A percentile compares a stretch with the other conserved stretches of the same genome.
phyloP scores from a whole-genome alignment of 768 basidiomycete genomes.

The Plicaturopsis crispa region DNA sequence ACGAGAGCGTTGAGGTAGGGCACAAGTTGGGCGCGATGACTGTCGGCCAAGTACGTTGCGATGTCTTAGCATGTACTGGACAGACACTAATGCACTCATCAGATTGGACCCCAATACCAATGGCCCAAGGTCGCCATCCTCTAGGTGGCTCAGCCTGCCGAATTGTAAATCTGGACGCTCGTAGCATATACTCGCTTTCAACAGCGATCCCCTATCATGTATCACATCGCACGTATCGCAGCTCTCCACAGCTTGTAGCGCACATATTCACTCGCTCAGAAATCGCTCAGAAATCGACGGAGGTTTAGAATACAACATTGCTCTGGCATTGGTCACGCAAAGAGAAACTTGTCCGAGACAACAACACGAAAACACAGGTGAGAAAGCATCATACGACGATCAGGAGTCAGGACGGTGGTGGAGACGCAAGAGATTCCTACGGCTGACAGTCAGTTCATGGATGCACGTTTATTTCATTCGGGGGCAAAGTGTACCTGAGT shows the following conservation, averaged over 20 bases:
- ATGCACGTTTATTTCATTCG: constrained; percentile 4
- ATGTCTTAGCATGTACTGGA: background rate
- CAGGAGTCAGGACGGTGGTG: constrained; percentile 52
- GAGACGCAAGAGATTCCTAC: constrained; percentile 63
- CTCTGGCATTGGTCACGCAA: no score
- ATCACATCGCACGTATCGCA: constrained; percentile 17
- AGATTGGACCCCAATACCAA: constrained; percentile 51
- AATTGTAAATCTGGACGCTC: background rate
- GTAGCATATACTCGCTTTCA: constrained; percentile 25
- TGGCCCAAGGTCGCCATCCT: constrained; percentile 50
- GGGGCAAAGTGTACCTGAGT: constrained; percentile 41
- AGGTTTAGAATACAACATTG: no score
- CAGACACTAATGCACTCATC: constrained; percentile 1
- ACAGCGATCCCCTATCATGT: constrained; percentile 21
- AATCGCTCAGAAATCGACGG: no score
- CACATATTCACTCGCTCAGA: no score
- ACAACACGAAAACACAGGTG: no score
- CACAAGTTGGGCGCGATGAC: constrained; percentile 84
- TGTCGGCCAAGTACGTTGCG: constrained; percentile 58
- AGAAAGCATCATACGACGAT: no score
- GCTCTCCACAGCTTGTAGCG: constrained; percentile 31
- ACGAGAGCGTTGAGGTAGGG: constrained; percentile 75
- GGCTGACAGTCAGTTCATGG: constrained; percentile 11
- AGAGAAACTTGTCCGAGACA: no score
- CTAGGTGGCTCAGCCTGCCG: constrained; percentile 9